Evolutionary conservation across 2,329 filamentous ascomycete species (phyloP).

Genomic region (Pseudocercospora fuligena): DNA sequence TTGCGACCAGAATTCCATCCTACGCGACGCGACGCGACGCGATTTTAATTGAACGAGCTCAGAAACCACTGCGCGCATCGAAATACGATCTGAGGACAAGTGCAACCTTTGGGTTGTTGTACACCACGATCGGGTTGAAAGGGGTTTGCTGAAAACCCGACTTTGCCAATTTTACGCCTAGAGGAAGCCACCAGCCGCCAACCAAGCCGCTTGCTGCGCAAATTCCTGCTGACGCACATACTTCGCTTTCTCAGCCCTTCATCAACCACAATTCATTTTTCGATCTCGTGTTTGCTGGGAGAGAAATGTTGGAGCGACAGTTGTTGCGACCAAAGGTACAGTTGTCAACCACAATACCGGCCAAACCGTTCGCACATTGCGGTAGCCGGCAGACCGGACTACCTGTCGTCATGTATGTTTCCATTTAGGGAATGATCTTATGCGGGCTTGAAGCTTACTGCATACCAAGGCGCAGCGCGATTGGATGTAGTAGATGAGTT

Average conservation of each 20-base stretch:
- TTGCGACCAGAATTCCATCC: neutral
- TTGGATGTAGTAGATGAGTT: neutral
- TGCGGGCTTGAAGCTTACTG: constrained; percentile 8
- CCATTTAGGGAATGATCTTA: neutral
- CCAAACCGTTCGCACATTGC: neutral
- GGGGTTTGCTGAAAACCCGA: too few species aligned
- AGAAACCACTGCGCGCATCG: too few species aligned
- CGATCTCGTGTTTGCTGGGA: neutral
- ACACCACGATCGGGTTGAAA: neutral
- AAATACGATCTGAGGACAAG: too few species aligned
- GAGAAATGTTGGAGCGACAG: neutral
- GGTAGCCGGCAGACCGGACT: neutral
- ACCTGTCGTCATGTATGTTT: constrained; percentile 3
- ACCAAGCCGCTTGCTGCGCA: constrained; percentile 3
- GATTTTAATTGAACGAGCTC: too few species aligned
- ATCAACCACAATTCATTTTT: neutral
- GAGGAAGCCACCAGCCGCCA: neutral
- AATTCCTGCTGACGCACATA: neutral
- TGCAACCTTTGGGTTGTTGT: neutral
- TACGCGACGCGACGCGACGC: neutral
- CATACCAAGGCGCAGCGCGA: constrained; percentile 1
- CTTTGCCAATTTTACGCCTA: neutral
- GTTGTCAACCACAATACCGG: neutral
- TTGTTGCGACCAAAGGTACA: neutral
- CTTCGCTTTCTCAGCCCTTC: neutral